phyloP scores from a whole-genome alignment of 2,329 filamentous ascomycete species.

The Aquanectria penicillioides region DNA sequence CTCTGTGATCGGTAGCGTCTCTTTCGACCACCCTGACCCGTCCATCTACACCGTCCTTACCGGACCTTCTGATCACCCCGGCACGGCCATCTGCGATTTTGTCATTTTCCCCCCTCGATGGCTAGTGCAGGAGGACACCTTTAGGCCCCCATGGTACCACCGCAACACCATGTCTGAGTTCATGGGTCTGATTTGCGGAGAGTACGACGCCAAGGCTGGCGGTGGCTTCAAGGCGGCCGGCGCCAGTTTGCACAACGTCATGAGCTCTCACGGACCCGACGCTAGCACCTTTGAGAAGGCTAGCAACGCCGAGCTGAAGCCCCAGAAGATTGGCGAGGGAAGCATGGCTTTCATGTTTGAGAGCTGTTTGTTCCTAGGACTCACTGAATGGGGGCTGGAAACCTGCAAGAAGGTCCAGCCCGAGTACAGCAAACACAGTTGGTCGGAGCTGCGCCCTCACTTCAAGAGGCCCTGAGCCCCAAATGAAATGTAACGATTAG shows the following conservation, averaged over 20 bases:
- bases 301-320: slow-evolving; percentile 62
- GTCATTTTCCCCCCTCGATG: slow-evolving; percentile 79
- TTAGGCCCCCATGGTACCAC: slow-evolving; percentile 79
- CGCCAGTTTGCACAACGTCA: slow-evolving; percentile 74
- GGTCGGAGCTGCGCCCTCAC: slow-evolving; percentile 53
- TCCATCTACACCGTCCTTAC: slow-evolving; percentile 80
- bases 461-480: slow-evolving; percentile 28
- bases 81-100: slow-evolving; percentile 76
- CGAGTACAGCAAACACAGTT: slow-evolving; percentile 81
- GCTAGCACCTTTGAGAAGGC: slow-evolving; percentile 66
- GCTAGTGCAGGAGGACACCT: slow-evolving; percentile 76
- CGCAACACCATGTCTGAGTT: slow-evolving; percentile 75
- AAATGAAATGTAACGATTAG: neutral
- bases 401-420: slow-evolving; percentile 69
- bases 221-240: slow-evolving; percentile 68
- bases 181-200: slow-evolving; percentile 68
- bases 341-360: slow-evolving; percentile 78
- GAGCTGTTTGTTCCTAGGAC: slow-evolving; percentile 75
- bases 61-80: slow-evolving; percentile 66
- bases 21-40: slow-evolving; percentile 75
- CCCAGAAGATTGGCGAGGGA: slow-evolving; percentile 67
- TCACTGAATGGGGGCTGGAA: slow-evolving; percentile 74
- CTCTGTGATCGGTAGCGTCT: slow-evolving; percentile 77
- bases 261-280: slow-evolving; percentile 74
- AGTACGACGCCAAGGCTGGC: slow-evolving; percentile 70